Evolutionary conservation across 2,329 filamentous ascomycete species (phyloP), one percentile per base, ranked within the genome.

Genomic region (Penicillium sp.): DNA sequence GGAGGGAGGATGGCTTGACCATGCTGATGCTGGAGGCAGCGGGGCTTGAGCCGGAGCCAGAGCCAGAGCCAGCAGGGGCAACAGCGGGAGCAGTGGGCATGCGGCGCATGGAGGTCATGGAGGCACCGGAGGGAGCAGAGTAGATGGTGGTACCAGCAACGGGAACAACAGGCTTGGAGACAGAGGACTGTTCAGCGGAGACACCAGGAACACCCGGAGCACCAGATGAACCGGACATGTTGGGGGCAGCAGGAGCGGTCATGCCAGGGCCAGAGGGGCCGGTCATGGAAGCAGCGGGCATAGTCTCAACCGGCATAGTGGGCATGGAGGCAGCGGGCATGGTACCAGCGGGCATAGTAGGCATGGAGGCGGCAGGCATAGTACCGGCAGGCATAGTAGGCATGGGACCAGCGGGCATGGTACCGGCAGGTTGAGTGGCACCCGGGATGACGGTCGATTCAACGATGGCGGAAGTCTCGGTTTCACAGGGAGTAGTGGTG

Each of bases 101-200:
- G 23, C 52, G 48, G 43, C 48, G 47, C 21, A 53, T 39, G 16
- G 56, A 56, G 39, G 46, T 47, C 49, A 52, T 41, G 41, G 45
- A 42, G 24, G 42, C 52, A 31, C 47, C 42, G 34, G 51, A 46
- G 16, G 21, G 18, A 21, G 18, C 49, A 4, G 58, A 43, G 42
- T 52, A 56, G 45, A 57, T 33, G 28, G 51, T 44, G 28, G 50
- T 56, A 34, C 45, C 48, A 28, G 51, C 52, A 10, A 23, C 26
- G n/a, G 51, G 52, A 8, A 44, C 23, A 31, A 15, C 34, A 34
- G 41, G 41, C 18, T 45, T 47, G 31, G 47, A 15, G 9, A 42
- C 45, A n/a, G 49, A 21, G 28, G 43, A 26, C n/a, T 36, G 38
- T 15, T 33, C 53, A 7, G 48, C 39, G 15, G 54, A 39, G 36